Evolutionary conservation across 306 rosid species (phyloP), one percentile per base, ranked within the genome.

Genomic region (Trifolium fragiferum): DNA sequence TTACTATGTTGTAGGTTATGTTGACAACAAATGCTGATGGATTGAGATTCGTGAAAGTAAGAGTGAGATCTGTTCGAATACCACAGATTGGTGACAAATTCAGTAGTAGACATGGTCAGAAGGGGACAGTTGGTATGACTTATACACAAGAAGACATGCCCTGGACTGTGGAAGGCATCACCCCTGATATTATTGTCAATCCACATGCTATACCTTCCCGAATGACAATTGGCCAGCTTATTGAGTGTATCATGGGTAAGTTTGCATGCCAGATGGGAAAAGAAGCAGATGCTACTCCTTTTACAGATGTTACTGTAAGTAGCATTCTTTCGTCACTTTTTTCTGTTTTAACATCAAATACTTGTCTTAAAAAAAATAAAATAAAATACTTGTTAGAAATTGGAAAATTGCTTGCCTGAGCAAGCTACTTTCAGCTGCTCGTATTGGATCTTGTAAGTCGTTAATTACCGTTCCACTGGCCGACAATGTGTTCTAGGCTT

Each of bases 121-220:
- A 94, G 70, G 99, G 99, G 41, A 94, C 97, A 8, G 92, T 94
- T 68, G 99, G 97, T 30, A 94, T 90, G 99, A 94, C 99, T 73
- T 94, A 94, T 79, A 94, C 97, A 2, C 99, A 94, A 85, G 99
- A 94, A 85, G 99, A 94, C 83, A 94, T 94, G 99, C 97, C 97
- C 21, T 94, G 99, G 99, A 92, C 99, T 67, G 86, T 89, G 74
- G 99, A 94, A 89, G 99, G 99, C 77, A 89, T 94, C 65, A 90
- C 93, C 77, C 99, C 99, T n/a, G 99, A 94, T 82, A 92, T 94
- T 76, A 94, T 94, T 60, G 99, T 94, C 78, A 94, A 94, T 80
- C 99, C n/a, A 15, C 97, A 91, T 78, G 97, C 97, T 76, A 94
- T 94, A 81, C 97, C 97, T 78, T 94, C 97, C 77, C 92, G 97